Conservation (phyloP, 2,329 filamentous ascomycete species). For the Fusarium xylarioides region DNA sequence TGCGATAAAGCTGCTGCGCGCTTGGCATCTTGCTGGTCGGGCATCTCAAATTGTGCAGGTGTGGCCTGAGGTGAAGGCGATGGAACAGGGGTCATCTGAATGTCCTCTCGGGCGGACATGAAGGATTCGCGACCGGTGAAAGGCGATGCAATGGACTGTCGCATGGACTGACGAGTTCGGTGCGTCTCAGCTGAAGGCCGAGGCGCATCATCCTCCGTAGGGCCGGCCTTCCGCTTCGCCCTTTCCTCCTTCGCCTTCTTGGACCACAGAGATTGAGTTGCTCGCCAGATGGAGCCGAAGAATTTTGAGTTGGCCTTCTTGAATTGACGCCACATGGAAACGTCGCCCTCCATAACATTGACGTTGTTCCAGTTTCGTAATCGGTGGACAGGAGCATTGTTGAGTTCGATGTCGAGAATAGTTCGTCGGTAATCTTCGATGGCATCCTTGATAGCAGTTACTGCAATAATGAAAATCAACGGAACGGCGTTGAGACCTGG, state of each 20-base stretch:
- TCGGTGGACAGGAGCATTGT: slow-evolving; percentile 94
- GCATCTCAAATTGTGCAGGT: slow-evolving; percentile 50
- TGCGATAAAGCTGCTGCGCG: slow-evolving; percentile 52
- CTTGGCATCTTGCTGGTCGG: slow-evolving; percentile 47
- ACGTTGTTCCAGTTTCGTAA: slow-evolving; percentile 91
- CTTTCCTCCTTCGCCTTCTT: slow-evolving; percentile 60
- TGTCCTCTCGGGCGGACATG: slow-evolving; percentile 71
- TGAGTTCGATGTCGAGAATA: slow-evolving; percentile 88
- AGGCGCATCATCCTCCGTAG: slow-evolving; percentile 57
- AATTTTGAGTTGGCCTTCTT: slow-evolving; percentile 85
- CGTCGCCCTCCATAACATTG: slow-evolving; percentile 86
- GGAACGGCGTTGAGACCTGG: slow-evolving; percentile 90
- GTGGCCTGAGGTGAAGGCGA: slow-evolving; percentile 71
- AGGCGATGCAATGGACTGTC: slow-evolving; percentile 57
- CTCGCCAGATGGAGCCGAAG: slow-evolving; percentile 63
- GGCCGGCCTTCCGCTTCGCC: slow-evolving; percentile 55
- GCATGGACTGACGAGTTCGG: slow-evolving; percentile 47
- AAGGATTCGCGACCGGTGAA: slow-evolving; percentile 64
- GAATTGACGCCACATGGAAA: slow-evolving; percentile 85
- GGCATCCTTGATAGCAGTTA: slow-evolving; percentile 93
- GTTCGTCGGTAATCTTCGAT: slow-evolving; percentile 96
- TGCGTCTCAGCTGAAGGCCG: slow-evolving; percentile 65
- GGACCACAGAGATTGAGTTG: slow-evolving; percentile 58
- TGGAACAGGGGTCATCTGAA: slow-evolving; percentile 95
- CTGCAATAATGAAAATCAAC: slow-evolving; percentile 87